Evolutionary conservation across 345 rosid species (phyloP).

Genomic region (Salix udensis): DNA sequence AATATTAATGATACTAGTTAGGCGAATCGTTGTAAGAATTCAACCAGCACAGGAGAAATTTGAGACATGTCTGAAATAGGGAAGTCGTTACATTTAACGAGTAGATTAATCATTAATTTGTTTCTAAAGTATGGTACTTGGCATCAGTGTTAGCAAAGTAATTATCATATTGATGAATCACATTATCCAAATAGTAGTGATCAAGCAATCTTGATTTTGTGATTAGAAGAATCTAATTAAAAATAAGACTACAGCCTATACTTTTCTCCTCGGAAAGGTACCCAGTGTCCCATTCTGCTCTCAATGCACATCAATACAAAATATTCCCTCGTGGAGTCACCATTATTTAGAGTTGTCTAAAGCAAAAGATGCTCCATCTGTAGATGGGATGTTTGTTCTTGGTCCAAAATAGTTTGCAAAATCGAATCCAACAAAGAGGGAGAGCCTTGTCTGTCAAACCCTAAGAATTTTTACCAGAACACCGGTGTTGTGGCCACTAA

Average conservation of each 20-base stretch:
- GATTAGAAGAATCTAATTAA: background rate
- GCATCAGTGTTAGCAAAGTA: background rate
- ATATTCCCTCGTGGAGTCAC: background rate
- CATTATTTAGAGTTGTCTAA: background rate
- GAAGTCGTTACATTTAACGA: no score
- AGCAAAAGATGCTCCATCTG: conserved; percentile 2
- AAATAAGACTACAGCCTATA: background rate
- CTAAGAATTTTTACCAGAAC: background rate
- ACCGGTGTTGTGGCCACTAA: background rate
- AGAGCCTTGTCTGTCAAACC: background rate
- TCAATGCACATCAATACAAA: background rate
- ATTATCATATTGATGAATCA: background rate
- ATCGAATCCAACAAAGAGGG: background rate
- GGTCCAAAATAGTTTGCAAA: background rate
- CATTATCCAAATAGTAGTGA: background rate
- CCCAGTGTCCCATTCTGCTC: background rate
- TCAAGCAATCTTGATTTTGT: background rate
- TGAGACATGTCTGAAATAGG: background rate
- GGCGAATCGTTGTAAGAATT: background rate
- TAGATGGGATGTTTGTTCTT: background rate
- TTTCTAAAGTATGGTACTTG: background rate
- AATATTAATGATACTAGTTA: background rate
- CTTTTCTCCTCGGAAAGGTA: background rate
- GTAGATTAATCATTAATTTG: no score
- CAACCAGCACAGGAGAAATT: background rate